Conservation (phyloP, 176 grass and related monocot species). For the Ensete glaucum region DNA sequence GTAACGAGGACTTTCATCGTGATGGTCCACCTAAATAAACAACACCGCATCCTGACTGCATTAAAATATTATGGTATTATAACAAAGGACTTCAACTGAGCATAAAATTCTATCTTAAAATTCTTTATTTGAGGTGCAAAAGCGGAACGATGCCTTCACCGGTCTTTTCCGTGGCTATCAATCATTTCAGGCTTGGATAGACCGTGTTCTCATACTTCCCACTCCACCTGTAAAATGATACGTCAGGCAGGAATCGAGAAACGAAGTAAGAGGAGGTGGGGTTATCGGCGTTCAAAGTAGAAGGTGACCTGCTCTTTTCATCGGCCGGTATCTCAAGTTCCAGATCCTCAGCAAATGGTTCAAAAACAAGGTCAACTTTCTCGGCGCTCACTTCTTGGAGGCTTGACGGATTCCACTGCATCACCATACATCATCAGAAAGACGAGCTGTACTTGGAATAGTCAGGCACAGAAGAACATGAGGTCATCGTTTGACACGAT, state of each 20-base stretch:
- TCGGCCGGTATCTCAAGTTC: constrained; percentile 60
- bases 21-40: too few species aligned
- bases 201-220: constrained; percentile 68
- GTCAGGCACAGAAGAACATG: not conserved
- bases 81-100: too few species aligned
- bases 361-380: constrained; percentile 50
- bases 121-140: too few species aligned
- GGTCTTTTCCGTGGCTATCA: not conserved
- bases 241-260: constrained; percentile 8
- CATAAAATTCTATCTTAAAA: too few species aligned
- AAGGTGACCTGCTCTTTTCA: constrained; percentile 50
- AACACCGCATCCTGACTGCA: too few species aligned
- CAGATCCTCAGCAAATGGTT: constrained; percentile 54
- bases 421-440: not conserved
- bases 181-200: constrained; percentile 23
- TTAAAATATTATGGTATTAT: too few species aligned
- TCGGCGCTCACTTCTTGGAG: constrained; percentile 56
- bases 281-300: not conserved
- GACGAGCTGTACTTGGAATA: too few species aligned
- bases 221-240: constrained; percentile 50
- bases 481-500: constrained; percentile 3
- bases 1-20: too few species aligned
- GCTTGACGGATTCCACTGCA: constrained; percentile 63
- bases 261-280: not conserved
- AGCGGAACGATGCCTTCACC: not conserved